Evolutionary conservation across 768 basidiomycete genomes (phyloP).

Genomic region (Trametes punicea): DNA sequence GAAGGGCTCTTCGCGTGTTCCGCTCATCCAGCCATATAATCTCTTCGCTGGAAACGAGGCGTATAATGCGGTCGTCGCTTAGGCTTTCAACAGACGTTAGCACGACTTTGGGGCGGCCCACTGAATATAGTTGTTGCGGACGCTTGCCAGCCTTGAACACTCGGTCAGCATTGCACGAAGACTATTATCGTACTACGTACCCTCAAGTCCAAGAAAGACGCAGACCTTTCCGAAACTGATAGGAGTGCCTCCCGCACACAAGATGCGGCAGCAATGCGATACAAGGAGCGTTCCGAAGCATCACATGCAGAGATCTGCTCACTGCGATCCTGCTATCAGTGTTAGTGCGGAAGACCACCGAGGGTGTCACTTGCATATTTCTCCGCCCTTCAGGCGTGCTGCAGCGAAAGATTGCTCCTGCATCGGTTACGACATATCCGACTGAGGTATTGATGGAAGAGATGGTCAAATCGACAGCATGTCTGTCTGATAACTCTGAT

Average conservation of each 20-base stretch:
- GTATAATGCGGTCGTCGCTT: slow-evolving; percentile 42
- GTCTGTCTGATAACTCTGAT: slow-evolving; percentile 16
- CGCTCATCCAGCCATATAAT: slow-evolving; percentile 72
- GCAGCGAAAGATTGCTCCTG: slow-evolving; percentile 50
- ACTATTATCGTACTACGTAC: slow-evolving; percentile 34
- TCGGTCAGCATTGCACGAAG: neutral
- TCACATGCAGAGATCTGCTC: neutral
- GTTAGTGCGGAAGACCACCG: neutral
- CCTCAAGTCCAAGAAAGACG: slow-evolving; percentile 52
- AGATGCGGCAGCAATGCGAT: slow-evolving; percentile 48
- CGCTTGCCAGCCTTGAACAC: neutral
- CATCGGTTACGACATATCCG: slow-evolving; percentile 45
- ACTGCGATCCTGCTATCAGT: neutral
- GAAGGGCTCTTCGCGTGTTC: slow-evolving; percentile 50
- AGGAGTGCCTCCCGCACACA: slow-evolving; percentile 37
- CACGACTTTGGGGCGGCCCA: slow-evolving; percentile 34
- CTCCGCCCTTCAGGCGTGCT: slow-evolving; percentile 36
- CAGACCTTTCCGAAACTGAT: slow-evolving; percentile 42
- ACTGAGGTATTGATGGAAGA: neutral
- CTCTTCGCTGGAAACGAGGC: slow-evolving; percentile 57
- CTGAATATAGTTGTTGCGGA: slow-evolving; percentile 33
- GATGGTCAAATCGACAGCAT: slow-evolving; percentile 21
- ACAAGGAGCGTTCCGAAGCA: slow-evolving; percentile 38
- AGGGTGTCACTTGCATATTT: slow-evolving; percentile 38
- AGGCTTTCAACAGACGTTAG: slow-evolving; percentile 55